Evolutionary conservation across 805 yeast species (phyloP), one percentile per base, ranked within the genome.

Genomic region (Candida anglica): DNA sequence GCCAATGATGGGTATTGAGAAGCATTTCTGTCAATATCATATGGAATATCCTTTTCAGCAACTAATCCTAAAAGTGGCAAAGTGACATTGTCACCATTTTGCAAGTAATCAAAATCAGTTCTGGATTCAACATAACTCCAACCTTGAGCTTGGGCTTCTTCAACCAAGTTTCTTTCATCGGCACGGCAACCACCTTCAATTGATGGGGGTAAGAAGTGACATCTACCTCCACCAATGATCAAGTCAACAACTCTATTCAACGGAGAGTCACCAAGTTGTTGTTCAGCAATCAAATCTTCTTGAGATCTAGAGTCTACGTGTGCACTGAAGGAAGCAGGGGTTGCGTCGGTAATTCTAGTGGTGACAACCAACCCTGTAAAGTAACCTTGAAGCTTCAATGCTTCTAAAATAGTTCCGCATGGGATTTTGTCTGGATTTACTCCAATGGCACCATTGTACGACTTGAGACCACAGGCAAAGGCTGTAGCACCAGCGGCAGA

Each of bases 401-500:
- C 95, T 60, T 89, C 98, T 44, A 89, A 64, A 26, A 89, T 60
- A 2, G 96, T 86, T 5, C 95, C 96, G 53, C 95, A 84, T 5
- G 97, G 95, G n/a, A 50, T 45, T 30, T 71, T 66, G 20, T 68
- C 60, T 1, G 86, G 77, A 39, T 73, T 73, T 11, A 89, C 95
- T n/a, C 87, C 95, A 54, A 89, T 84, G 9, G 95, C 96, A 11
- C 94, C 93, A 55, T 89, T 89, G 60, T 86, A 87, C 4, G 88
- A 66, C 63, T 89, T 89, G 47, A 78, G 51, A 5, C 79, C 91
- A 58, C 96, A 86, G 0, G 95, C 71, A 50, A 88, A 89, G 1
- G 95, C 96, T 10, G 96, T 87, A 11, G 96, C 98, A 11, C 96
- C 97, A 2, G 98, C 98, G 8, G 98, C 98, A 19, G 95, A 85